Evolutionary conservation across 2,329 filamentous ascomycete genomes (phyloP).

Genomic region (Aspergillus sojae): DNA sequence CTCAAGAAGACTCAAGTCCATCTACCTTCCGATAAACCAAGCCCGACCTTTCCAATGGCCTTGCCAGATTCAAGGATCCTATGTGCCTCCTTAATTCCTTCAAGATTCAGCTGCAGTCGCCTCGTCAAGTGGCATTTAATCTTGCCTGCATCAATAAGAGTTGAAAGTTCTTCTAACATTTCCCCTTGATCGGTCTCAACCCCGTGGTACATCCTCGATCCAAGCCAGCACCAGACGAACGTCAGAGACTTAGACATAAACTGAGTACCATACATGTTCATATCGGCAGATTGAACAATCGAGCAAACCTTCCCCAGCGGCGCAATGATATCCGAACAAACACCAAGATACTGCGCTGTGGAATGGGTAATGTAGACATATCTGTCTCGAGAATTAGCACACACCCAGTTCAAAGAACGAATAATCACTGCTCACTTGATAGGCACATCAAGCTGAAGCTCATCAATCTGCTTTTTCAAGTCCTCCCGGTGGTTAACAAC

Average conservation of each 20-base stretch:
- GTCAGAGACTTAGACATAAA: neutral
- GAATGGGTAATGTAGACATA: neutral
- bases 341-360: neutral
- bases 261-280: neutral
- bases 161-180: neutral
- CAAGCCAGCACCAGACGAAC: neutral
- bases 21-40: neutral
- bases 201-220: neutral
- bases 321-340: neutral
- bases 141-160: neutral
- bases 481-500: neutral
- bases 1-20: neutral
- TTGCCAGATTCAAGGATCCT: neutral
- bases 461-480: neutral
- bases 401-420: fast-evolving
- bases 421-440: neutral
- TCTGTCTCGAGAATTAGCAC: neutral
- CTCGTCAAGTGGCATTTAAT: neutral
- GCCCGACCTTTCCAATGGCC: neutral
- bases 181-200: neutral
- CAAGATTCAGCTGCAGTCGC: neutral
- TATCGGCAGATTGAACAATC: neutral
- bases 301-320: neutral
- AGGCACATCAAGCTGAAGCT: neutral
- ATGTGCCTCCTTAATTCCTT: neutral